Evolutionary conservation across 495 filamentous ascomycete species (phyloP).

Genomic region (Apodospora peruviana): DNA sequence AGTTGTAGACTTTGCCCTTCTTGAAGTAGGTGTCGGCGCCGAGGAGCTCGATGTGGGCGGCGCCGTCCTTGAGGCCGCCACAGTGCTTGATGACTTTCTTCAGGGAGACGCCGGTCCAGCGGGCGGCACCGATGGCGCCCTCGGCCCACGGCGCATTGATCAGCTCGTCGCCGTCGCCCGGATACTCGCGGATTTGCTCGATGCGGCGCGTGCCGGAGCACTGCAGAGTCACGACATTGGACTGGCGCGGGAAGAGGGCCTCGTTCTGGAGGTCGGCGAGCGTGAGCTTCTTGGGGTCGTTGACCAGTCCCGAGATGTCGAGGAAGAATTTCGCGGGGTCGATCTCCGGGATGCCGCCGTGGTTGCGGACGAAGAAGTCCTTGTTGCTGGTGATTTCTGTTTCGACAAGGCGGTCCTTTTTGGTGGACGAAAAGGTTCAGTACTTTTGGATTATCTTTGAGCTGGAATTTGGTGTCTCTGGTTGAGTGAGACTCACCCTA

Average conservation of each 20-base stretch:
- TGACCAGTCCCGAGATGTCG: constrained; percentile 52
- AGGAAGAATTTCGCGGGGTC: constrained; percentile 47
- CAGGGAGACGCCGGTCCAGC: constrained; percentile 56
- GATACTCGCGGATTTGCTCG: constrained; percentile 59
- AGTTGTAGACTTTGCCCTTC: constrained; percentile 55
- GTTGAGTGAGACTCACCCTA: constrained; percentile 27
- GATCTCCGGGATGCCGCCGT: constrained; percentile 58
- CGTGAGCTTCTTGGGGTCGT: constrained; percentile 46
- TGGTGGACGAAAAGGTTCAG: not conserved
- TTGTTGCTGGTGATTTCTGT: constrained; percentile 53
- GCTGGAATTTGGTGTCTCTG: not conserved
- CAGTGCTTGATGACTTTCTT: constrained; percentile 64
- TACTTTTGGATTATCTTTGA: not conserved
- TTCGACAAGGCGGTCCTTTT: constrained; percentile 17
- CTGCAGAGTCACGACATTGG: constrained; percentile 55
- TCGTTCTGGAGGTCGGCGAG: constrained; percentile 55
- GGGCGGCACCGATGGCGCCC: constrained; percentile 61
- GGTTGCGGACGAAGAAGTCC: constrained; percentile 62
- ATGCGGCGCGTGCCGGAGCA: constrained; percentile 64
- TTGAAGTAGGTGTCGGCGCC: constrained; percentile 68
- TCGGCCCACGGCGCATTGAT: constrained; percentile 65
- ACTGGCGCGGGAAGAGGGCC: constrained; percentile 47
- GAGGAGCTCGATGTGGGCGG: constrained; percentile 57
- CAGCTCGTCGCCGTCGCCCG: constrained; percentile 62
- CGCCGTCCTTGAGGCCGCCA: constrained; percentile 50